Percentiles rank a stretch among this genome's conserved stretches.
These are phyloP conservation scores for Talaromyces sp. DNA, from an alignment of 2,329 filamentous ascomycete genomes.

Conservation along the genomic window DNA sequence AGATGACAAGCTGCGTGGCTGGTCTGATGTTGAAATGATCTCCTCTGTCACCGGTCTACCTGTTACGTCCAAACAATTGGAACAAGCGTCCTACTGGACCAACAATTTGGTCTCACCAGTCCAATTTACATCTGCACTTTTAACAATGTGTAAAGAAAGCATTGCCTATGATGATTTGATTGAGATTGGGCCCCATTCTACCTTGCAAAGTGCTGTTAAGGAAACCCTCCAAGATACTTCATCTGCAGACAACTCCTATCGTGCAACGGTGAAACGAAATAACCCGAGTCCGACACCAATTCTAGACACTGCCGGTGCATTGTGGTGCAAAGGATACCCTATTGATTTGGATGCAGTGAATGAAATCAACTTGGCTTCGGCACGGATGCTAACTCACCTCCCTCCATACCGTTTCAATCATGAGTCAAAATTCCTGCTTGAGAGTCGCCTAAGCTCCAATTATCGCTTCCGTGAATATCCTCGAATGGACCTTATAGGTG, in stretches of 20 bases:
- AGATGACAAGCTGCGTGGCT: background rate
- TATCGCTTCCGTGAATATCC: slow-evolving; percentile 2
- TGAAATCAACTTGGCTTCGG: background rate
- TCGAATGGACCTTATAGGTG: background rate
- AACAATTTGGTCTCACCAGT: slow-evolving; percentile 37
- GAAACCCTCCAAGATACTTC: slow-evolving; percentile 20
- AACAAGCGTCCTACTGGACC: slow-evolving; percentile 32
- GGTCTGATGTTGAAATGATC: background rate
- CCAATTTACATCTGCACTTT: slow-evolving; percentile 29
- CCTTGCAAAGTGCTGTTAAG: slow-evolving; percentile 28
- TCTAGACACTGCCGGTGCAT: background rate
- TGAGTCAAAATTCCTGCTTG: background rate
- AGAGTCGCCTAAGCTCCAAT: background rate
- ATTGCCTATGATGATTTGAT: slow-evolving; percentile 8
- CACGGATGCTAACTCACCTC: slow-evolving; percentile 1
- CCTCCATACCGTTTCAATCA: slow-evolving; percentile 19
- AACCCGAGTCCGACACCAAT: background rate
- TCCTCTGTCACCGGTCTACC: background rate
- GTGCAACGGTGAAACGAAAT: background rate
- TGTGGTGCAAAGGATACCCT: background rate
- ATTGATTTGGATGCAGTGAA: background rate
- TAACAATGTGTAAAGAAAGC: background rate
- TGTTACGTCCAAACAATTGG: background rate
- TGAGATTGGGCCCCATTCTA: slow-evolving; percentile 37
- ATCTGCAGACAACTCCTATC: background rate